phyloP scores from a whole-genome alignment of 352 stramenopile species.

The Phytophthora cactorum region DNA sequence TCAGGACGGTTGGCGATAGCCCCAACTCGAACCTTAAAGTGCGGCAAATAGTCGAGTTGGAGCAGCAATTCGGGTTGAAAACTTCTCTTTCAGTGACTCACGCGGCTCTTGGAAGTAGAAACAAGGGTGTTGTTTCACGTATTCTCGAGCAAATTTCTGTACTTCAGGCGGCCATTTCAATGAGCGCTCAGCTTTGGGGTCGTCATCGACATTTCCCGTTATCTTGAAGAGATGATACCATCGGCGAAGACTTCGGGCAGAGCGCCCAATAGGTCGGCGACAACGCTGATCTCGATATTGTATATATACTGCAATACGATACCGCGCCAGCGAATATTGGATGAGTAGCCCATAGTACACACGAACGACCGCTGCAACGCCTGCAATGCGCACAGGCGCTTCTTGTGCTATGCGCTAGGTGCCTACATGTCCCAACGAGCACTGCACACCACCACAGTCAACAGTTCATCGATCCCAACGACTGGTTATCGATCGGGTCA shows the following conservation, averaged over 20 bases:
- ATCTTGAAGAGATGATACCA: neutral
- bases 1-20: constrained; percentile 17
- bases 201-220: neutral
- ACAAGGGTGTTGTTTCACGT: constrained; percentile 13
- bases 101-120: constrained; percentile 26
- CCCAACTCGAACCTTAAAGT: neutral
- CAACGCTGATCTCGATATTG: constrained; percentile 5
- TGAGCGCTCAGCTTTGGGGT: neutral
- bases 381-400: no score
- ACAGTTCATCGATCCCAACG: no score
- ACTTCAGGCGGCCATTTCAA: constrained; percentile 12
- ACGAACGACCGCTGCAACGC: no score
- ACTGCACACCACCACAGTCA: no score
- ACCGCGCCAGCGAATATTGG: constrained; percentile 10
- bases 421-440: no score
- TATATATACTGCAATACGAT: constrained; percentile 19
- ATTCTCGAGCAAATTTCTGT: constrained; percentile 12
- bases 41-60: neutral
- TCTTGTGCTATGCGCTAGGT: no score
- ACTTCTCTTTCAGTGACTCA: neutral
- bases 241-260: neutral
- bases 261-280: neutral
- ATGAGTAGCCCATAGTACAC: constrained; percentile 5
- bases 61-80: constrained; percentile 5
- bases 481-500: no score